Conservation (phyloP, 768 basidiomycete species). For the Cyclocybe cylindracea region DNA sequence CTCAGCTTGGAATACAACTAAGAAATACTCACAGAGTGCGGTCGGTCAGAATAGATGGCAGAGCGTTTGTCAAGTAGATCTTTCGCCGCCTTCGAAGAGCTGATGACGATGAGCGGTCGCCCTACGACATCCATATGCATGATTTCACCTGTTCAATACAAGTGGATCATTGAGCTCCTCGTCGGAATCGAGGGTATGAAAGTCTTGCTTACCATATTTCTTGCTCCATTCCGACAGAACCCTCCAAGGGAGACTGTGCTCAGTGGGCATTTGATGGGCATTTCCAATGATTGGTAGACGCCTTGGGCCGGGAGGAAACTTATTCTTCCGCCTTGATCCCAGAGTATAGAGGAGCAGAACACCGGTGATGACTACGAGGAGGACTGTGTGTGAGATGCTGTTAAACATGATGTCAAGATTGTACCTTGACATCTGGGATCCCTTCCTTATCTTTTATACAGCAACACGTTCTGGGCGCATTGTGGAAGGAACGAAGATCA, state of each 20-base stretch:
- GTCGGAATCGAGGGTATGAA: neutral
- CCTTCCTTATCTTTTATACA: no score
- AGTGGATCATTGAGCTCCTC: neutral
- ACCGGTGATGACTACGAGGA: no score
- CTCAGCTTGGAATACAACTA: neutral
- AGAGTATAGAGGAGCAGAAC: neutral
- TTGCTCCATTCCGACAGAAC: slow-evolving; percentile 11
- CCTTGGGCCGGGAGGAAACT: slow-evolving; percentile 12
- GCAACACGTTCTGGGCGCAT: no score
- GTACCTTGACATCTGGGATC: no score
- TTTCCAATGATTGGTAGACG: slow-evolving; percentile 16
- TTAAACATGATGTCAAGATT: no score
- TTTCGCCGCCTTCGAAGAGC: slow-evolving; percentile 13
- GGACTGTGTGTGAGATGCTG: no score
- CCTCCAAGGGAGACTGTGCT: slow-evolving; percentile 1
- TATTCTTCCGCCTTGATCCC: neutral
- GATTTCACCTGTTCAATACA: slow-evolving; percentile 9
- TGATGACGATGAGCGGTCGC: slow-evolving; percentile 14
- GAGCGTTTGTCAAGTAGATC: slow-evolving; percentile 22
- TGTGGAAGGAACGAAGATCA: no score
- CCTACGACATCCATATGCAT: slow-evolving; percentile 16
- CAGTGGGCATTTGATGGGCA: slow-evolving; percentile 12
- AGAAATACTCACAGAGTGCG: slow-evolving; percentile 7
- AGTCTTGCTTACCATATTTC: slow-evolving; percentile 7
- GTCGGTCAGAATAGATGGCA: slow-evolving; percentile 18